Evolutionary conservation across 805 yeast genomes (phyloP).

Genomic region (Barnettozyma californica): DNA sequence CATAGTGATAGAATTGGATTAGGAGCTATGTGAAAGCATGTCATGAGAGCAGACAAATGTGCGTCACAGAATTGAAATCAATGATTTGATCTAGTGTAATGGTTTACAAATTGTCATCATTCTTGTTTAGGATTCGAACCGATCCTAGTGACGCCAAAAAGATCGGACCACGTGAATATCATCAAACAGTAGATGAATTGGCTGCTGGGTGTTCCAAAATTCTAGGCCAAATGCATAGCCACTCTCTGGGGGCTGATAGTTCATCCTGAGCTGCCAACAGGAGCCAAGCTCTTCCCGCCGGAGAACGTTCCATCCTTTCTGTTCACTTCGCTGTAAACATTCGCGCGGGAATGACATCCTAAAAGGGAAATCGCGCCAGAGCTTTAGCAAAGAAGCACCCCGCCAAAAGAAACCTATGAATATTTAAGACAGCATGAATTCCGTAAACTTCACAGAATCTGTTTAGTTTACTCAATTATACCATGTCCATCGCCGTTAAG

Average conservation of each 20-base stretch:
- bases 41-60: too few relatives aligned
- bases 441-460: not conserved
- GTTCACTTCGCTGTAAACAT: too few relatives aligned
- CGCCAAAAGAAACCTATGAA: not conserved
- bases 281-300: not conserved
- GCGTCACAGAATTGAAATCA: too few relatives aligned
- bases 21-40: too few relatives aligned
- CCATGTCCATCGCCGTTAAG: slow-evolving; percentile 40
- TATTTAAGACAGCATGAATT: not conserved
- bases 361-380: slow-evolving; percentile 3
- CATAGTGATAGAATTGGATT: too few relatives aligned
- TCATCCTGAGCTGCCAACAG: not conserved
- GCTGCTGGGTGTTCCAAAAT: too few relatives aligned
- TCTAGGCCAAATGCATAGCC: too few relatives aligned
- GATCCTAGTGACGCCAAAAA: not conserved
- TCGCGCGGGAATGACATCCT: slow-evolving; percentile 1
- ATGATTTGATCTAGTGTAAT: too few relatives aligned
- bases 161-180: not conserved
- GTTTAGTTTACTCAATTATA: not conserved
- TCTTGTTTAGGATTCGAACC: too few relatives aligned
- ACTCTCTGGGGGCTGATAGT: not conserved
- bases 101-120: too few relatives aligned
- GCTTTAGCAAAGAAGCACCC: not conserved
- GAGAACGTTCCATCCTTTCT: not conserved
- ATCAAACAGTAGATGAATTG: too few relatives aligned